Percentiles rank a stretch among this genome's conserved stretches.
Evolutionary conservation across 176 grass and related monocot genomes (phyloP).

Genomic region (Saccharum spontaneum): DNA sequence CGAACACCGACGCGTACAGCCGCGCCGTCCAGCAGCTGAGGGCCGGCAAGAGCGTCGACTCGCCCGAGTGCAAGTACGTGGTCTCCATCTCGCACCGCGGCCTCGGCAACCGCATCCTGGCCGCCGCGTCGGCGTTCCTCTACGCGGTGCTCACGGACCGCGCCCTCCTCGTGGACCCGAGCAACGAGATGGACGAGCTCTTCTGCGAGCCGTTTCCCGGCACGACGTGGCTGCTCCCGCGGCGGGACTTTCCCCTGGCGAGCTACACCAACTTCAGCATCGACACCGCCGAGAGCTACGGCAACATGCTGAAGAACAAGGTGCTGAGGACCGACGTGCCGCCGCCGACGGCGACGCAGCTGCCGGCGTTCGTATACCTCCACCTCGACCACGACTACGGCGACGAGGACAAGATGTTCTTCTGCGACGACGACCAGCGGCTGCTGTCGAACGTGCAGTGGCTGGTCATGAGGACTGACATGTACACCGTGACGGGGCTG

Average conservation of each 20-base stretch:
- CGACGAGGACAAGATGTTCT: conserved; percentile 67
- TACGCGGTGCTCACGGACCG: conserved; percentile 64
- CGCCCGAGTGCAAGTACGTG: conserved; percentile 59
- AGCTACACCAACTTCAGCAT: conserved; percentile 44
- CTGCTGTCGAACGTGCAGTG: conserved; percentile 37
- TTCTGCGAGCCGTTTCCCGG: conserved; percentile 82
- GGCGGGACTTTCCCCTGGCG: conserved; percentile 38
- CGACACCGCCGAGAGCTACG: conserved; percentile 52
- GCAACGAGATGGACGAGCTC: conserved; percentile 54
- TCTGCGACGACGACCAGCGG: conserved; percentile 63
- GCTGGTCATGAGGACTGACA: conserved; percentile 50
- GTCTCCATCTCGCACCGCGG: conserved; percentile 60
- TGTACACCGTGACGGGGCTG: conserved; percentile 49
- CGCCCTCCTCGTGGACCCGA: conserved; percentile 52
- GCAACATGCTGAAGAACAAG: conserved; percentile 53
- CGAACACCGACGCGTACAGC: conserved; percentile 48
- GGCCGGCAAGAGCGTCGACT: conserved; percentile 23
- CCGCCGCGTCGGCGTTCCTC: conserved; percentile 56
- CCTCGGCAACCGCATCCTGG: conserved; percentile 70
- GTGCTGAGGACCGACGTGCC: background rate
- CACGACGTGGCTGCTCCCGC: conserved; percentile 69
- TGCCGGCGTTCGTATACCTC: conserved; percentile 54
- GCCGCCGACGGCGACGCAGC: background rate
- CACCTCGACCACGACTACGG: conserved; percentile 60
- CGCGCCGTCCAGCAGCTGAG: conserved; percentile 42